Percentiles rank a stretch among this genome's conserved stretches.
These are phyloP conservation scores for Alopecurus myosuroides DNA, from an alignment of 176 grass and related monocot species.

Conservation along the genomic window DNA sequence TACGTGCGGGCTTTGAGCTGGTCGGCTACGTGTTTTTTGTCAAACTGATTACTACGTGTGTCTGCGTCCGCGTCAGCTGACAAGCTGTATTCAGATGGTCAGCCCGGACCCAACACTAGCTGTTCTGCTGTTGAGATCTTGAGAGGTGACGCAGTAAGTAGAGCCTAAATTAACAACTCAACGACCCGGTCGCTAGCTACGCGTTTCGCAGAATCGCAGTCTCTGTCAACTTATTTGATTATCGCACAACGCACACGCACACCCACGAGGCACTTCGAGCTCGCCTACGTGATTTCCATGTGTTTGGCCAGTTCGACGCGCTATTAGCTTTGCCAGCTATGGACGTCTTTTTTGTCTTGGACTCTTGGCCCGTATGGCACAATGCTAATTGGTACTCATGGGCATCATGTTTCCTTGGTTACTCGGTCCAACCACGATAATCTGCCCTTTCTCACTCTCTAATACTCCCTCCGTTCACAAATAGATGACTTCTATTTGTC, in stretches of 20 bases:
- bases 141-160: background rate
- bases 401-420: too few relatives aligned
- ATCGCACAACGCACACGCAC: background rate
- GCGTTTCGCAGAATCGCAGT: background rate
- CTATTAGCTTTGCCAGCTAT: too few relatives aligned
- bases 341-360: too few relatives aligned
- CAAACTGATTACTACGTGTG: background rate
- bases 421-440: too few relatives aligned
- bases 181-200: background rate
- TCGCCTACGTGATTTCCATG: background rate
- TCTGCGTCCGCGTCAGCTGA: background rate
- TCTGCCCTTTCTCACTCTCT: too few relatives aligned
- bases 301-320: background rate
- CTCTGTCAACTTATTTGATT: background rate
- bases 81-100: background rate
- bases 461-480: too few relatives aligned
- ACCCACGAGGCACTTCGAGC: background rate
- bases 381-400: too few relatives aligned
- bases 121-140: background rate
- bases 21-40: background rate
- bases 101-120: background rate
- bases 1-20: background rate
- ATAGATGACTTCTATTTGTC: too few relatives aligned
- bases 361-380: too few relatives aligned
- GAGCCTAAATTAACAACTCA: background rate